Evolutionary conservation across 768 basidiomycete genomes (phyloP).

Genomic region (Lanmaoa rubissima): DNA sequence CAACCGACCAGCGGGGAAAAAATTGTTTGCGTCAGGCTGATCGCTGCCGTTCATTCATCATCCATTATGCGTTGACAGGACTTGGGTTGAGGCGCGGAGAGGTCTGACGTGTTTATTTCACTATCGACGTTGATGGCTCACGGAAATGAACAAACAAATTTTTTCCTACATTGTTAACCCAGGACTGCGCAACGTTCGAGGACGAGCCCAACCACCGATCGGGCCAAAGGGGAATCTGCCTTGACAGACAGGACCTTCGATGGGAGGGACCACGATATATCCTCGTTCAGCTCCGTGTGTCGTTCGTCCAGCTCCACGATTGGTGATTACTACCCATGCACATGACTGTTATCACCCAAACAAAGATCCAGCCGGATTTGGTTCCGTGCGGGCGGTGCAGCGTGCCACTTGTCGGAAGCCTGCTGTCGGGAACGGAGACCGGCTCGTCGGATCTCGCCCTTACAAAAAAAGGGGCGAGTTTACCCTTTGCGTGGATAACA

Average conservation of each 20-base stretch:
- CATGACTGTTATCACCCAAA: constrained; percentile 18
- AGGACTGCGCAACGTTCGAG: constrained; percentile 13
- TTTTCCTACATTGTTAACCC: constrained; percentile 19
- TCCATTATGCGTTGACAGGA: constrained; percentile 1
- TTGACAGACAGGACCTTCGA: background rate
- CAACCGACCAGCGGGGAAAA: constrained; percentile 5
- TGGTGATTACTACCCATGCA: background rate
- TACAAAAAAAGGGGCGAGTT: constrained; percentile 69
- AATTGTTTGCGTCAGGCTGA: constrained; percentile 14
- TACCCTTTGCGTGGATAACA: constrained; percentile 49
- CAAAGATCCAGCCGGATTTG: constrained; percentile 24
- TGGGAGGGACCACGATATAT: background rate
- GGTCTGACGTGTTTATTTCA: constrained; percentile 26
- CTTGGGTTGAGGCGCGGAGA: constrained; percentile 6
- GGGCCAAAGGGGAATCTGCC: background rate
- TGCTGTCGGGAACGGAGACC: constrained; percentile 71
- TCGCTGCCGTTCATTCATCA: constrained; percentile 22
- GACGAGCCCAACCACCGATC: constrained; percentile 17
- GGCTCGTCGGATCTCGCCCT: constrained; percentile 83
- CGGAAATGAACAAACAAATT: constrained; percentile 33
- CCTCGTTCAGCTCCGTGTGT: constrained; percentile 13
- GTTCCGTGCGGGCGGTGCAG: constrained; percentile 20
- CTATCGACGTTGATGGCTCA: constrained; percentile 16
- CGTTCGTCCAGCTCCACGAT: constrained; percentile 14
- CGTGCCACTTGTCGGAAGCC: constrained; percentile 43